phyloP scores from a whole-genome alignment of 2,329 filamentous ascomycete genomes.

The Neonectria magnoliae region DNA sequence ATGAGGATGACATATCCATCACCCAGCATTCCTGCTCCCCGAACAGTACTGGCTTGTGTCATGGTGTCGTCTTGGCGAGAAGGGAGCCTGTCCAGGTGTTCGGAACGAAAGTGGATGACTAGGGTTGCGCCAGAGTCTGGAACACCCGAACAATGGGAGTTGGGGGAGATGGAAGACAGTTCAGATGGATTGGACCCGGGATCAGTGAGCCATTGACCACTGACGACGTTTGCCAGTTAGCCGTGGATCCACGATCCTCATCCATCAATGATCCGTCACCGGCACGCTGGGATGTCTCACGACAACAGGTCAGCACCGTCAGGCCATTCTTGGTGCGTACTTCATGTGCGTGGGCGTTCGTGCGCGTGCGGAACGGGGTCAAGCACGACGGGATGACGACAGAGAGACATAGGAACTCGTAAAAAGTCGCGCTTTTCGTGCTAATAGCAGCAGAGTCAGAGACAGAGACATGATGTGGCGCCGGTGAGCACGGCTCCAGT shows the following conservation, averaged over 20 bases:
- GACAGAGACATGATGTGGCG: constrained; percentile 20
- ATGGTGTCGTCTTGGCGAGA: constrained; percentile 14
- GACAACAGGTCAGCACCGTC: constrained; percentile 18
- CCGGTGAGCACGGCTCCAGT: constrained; percentile 23
- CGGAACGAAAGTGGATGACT: constrained; percentile 1
- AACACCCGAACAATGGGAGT: constrained; percentile 9
- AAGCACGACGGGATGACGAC: constrained; percentile 27
- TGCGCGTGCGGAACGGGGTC: neutral
- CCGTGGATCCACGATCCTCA: neutral
- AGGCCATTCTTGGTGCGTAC: constrained; percentile 26
- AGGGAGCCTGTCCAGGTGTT: neutral
- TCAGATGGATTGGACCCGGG: constrained; percentile 3
- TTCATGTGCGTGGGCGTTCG: neutral
- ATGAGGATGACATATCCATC: constrained; percentile 14
- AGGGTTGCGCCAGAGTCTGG: neutral
- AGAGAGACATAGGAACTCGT: constrained; percentile 22
- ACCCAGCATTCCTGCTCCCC: neutral
- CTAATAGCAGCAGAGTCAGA: constrained; percentile 28
- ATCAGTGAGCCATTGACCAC: neutral
- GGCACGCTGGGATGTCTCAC: constrained; percentile 30
- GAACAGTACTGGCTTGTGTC: neutral
- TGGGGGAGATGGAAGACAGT: neutral
- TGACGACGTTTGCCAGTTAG: neutral
- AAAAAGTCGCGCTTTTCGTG: constrained; percentile 17
- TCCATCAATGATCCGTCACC: constrained; percentile 24